Percentiles rank a stretch among this genome's conserved stretches.
These are phyloP conservation scores for Celoporthe dispersa DNA, from an alignment of 2,329 filamentous ascomycete species.

Conservation along the genomic window DNA sequence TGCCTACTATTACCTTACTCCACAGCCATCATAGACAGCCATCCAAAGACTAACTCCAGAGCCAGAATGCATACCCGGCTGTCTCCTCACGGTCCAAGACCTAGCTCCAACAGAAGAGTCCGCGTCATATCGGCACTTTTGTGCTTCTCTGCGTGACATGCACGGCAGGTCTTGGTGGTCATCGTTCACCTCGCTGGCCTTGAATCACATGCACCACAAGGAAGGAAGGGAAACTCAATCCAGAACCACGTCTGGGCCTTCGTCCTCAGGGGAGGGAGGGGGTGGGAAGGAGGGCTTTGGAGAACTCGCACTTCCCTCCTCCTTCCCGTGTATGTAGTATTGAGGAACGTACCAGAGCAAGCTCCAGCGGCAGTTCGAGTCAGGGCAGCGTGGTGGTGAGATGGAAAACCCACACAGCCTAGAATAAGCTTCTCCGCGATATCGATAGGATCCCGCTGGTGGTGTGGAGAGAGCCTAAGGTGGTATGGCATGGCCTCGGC, in stretches of 20 bases:
- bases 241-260: not conserved
- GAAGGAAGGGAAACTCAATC: not conserved
- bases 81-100: not conserved
- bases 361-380: not conserved
- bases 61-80: not conserved
- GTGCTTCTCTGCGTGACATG: not conserved
- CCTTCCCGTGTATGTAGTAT: not conserved
- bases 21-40: not conserved
- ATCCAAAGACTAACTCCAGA: not conserved
- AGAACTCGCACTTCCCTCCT: no score
- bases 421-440: slow-evolving; percentile 10
- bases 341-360: not conserved
- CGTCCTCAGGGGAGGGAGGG: no score
- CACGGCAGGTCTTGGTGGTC: not conserved
- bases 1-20: not conserved
- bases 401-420: not conserved
- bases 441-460: slow-evolving; percentile 5
- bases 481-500: not conserved
- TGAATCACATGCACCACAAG: not conserved
- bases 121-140: not conserved
- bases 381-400: not conserved
- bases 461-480: slow-evolving; percentile 2
- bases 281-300: no score
- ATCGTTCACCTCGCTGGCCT: not conserved
- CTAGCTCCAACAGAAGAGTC: not conserved